Percentiles rank a stretch among this genome's conserved stretches.
phyloP scores from a whole-genome alignment of 257 asterid species.

The Cruciata laevipes region DNA sequence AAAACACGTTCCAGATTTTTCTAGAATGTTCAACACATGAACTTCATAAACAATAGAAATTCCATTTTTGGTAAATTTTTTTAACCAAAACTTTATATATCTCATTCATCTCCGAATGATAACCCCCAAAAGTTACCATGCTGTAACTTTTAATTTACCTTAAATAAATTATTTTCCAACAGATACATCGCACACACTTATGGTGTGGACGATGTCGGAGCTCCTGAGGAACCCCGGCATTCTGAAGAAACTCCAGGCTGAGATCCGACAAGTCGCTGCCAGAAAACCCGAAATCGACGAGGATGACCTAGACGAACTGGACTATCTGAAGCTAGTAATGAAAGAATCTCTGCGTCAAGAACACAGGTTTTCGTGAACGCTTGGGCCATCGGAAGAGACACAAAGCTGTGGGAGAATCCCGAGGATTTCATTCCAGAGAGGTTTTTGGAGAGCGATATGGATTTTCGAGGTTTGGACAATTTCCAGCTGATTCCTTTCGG shows the following conservation, averaged over 20 bases:
- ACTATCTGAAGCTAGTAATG: neutral
- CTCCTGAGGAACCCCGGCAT: slow-evolving; percentile 10
- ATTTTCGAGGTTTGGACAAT: slow-evolving; percentile 18
- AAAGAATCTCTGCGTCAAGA: neutral
- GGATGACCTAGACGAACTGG: neutral
- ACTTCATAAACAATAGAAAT: too few species aligned
- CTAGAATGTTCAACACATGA: too few species aligned
- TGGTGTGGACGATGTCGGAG: slow-evolving; percentile 13
- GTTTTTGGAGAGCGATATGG: slow-evolving; percentile 17
- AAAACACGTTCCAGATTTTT: too few species aligned
- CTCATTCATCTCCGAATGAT: too few species aligned
- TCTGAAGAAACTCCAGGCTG: neutral
- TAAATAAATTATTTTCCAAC: too few species aligned
- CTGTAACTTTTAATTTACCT: too few species aligned
- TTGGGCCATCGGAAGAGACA: slow-evolving; percentile 34
- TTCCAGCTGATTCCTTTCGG: slow-evolving; percentile 26
- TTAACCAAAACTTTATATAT: too few species aligned
- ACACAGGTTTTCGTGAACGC: slow-evolving; percentile 17
- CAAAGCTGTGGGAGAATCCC: neutral
- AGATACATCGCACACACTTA: neutral
- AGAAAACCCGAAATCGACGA: neutral
- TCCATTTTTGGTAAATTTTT: too few species aligned
- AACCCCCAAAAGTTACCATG: too few species aligned
- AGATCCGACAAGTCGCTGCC: neutral
- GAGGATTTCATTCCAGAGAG: slow-evolving; percentile 22